Percentiles rank a stretch among this genome's conserved stretches.
These are phyloP conservation scores for Cladophialophora yegresii DNA, from an alignment of 2,329 filamentous ascomycete genomes.

Conservation along the genomic window DNA sequence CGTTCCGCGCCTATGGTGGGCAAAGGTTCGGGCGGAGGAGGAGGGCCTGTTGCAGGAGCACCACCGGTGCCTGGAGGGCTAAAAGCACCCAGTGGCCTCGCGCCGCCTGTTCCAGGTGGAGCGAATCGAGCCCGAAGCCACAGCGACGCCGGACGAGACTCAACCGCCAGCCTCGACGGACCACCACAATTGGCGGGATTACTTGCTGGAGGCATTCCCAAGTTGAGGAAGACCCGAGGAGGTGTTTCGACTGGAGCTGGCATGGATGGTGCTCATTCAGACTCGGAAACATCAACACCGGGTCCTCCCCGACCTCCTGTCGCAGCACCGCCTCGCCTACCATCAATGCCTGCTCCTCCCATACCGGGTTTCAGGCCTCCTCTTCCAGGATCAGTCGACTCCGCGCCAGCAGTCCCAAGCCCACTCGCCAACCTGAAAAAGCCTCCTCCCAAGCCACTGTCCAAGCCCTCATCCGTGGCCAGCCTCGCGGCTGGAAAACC, in stretches of 20 bases:
- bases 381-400: constrained; percentile 52
- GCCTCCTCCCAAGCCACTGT: constrained; percentile 51
- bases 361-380: constrained; percentile 56
- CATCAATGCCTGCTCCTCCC: constrained; percentile 57
- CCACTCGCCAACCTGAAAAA: constrained; percentile 62
- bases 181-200: constrained; percentile 83
- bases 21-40: constrained; percentile 58
- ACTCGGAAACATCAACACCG: constrained; percentile 64
- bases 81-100: constrained; percentile 64
- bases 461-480: constrained; percentile 62
- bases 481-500: constrained; percentile 57
- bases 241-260: constrained; percentile 75
- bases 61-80: constrained; percentile 75
- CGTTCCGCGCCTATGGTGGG: constrained; percentile 76
- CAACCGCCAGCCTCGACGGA: constrained; percentile 48
- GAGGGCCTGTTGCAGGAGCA: constrained; percentile 69
- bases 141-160: constrained; percentile 62
- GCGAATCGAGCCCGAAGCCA: constrained; percentile 74
- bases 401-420: constrained; percentile 55
- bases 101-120: constrained; percentile 67
- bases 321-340: constrained; percentile 50
- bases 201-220: constrained; percentile 93
- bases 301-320: constrained; percentile 58
- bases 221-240: constrained; percentile 85
- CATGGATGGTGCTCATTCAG: constrained; percentile 74